phyloP scores from a whole-genome alignment of 225 moss, liverwort and hornwort species.

The Lunularia cruciata region DNA sequence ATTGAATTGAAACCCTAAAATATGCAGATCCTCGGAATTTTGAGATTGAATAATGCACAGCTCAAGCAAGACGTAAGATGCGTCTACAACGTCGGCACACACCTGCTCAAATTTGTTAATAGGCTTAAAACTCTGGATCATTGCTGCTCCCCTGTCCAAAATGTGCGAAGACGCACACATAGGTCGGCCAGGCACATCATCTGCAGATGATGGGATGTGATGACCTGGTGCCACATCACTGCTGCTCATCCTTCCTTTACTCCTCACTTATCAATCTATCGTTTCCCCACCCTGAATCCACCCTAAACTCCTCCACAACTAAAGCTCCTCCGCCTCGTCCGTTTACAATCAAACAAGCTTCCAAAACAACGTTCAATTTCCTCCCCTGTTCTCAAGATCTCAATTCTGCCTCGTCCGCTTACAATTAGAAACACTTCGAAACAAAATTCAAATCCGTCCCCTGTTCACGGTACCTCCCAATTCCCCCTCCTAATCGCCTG shows the following conservation, averaged over 20 bases:
- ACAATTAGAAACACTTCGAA: no score
- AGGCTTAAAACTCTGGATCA: slow-evolving; percentile 20
- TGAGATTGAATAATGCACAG: no score
- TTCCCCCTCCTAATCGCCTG: no score
- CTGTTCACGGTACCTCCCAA: no score
- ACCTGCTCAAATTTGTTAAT: slow-evolving; percentile 19
- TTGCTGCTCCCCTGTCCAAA: not conserved
- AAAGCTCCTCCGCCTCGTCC: not conserved
- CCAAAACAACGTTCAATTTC: no score
- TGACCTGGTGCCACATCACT: not conserved
- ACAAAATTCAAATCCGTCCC: no score
- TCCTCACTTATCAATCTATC: not conserved
- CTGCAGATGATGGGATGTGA: slow-evolving; percentile 17
- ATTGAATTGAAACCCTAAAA: no score
- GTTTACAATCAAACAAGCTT: not conserved
- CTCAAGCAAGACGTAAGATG: not conserved
- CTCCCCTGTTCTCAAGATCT: no score
- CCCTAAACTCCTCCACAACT: not conserved
- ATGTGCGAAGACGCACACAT: not conserved
- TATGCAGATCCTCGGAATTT: no score
- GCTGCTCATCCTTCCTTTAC: slow-evolving; percentile 1
- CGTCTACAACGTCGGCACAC: not conserved
- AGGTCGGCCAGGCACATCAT: slow-evolving; percentile 13
- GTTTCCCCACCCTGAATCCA: not conserved
- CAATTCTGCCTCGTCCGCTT: no score